Conservation (phyloP, 805 yeast species). For the Kodamaea sagamina region DNA sequence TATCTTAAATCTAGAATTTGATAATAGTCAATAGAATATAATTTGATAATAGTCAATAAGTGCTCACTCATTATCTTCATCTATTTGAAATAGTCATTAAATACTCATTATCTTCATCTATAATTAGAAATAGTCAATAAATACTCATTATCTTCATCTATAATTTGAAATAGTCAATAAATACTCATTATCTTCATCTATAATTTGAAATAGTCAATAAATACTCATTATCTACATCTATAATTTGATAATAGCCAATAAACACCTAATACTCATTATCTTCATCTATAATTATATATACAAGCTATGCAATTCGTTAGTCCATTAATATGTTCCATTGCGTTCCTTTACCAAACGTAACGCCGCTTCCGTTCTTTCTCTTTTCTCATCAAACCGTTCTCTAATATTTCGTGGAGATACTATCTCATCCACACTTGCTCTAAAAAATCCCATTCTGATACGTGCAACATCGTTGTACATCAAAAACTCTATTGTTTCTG, state of each 20-base stretch:
- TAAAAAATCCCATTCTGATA: conserved; percentile 23
- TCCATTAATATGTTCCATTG: conserved; percentile 4
- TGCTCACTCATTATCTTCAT: neutral
- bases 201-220: too few relatives aligned
- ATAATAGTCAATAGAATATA: neutral
- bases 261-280: too few relatives aligned
- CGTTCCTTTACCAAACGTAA: conserved; percentile 11
- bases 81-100: too few relatives aligned
- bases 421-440: conserved; percentile 24
- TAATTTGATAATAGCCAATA: too few relatives aligned
- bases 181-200: neutral
- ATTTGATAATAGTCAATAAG: neutral
- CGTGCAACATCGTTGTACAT: conserved; percentile 23
- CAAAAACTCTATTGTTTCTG: conserved; percentile 35
- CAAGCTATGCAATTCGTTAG: conserved; percentile 4
- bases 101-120: too few relatives aligned
- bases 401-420: conserved; percentile 17
- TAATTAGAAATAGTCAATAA: too few relatives aligned
- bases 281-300: conserved; percentile 4
- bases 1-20: too few relatives aligned
- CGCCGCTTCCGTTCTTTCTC: conserved; percentile 27
- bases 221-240: too few relatives aligned
- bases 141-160: neutral
- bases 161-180: too few relatives aligned
- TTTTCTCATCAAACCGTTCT: conserved; percentile 26